Percentiles rank a stretch among this genome's conserved stretches.
Conservation (phyloP, 108 stramenopile genomes). For the Skeletonema costatum region DNA sequence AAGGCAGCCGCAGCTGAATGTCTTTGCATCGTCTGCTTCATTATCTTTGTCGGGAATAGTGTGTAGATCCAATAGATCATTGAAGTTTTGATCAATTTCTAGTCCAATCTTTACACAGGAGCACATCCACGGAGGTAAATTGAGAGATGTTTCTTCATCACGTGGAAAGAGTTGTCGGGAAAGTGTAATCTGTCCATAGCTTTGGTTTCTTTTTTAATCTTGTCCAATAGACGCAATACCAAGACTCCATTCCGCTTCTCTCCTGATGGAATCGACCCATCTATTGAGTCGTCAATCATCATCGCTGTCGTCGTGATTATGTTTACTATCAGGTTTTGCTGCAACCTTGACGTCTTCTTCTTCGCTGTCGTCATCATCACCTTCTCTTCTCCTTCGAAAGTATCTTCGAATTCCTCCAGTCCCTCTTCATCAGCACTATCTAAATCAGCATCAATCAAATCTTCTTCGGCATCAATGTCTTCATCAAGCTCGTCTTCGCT, state of each 20-base stretch:
- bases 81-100: slow-evolving; percentile 28
- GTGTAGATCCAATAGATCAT: background rate
- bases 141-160: slow-evolving; percentile 40
- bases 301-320: background rate
- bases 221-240: slow-evolving; percentile 50
- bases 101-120: slow-evolving; percentile 11
- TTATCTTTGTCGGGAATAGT: slow-evolving; percentile 15
- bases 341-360: background rate
- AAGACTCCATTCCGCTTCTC: slow-evolving; percentile 62
- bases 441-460: background rate
- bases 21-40: slow-evolving; percentile 22
- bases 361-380: slow-evolving; percentile 25
- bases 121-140: slow-evolving; percentile 59
- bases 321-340: background rate
- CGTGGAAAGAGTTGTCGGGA: slow-evolving; percentile 67
- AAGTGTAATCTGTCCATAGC: slow-evolving; percentile 57
- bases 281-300: slow-evolving; percentile 20
- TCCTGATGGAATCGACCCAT: slow-evolving; percentile 30
- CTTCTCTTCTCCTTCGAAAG: background rate
- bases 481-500: slow-evolving; percentile 26
- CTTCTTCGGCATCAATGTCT: background rate
- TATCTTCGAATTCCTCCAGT: background rate
- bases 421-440: background rate
- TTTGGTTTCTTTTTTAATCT: slow-evolving; percentile 48
- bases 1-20: slow-evolving; percentile 63